Conservation (phyloP, 768 basidiomycete species). For the Boletellus ananas region DNA sequence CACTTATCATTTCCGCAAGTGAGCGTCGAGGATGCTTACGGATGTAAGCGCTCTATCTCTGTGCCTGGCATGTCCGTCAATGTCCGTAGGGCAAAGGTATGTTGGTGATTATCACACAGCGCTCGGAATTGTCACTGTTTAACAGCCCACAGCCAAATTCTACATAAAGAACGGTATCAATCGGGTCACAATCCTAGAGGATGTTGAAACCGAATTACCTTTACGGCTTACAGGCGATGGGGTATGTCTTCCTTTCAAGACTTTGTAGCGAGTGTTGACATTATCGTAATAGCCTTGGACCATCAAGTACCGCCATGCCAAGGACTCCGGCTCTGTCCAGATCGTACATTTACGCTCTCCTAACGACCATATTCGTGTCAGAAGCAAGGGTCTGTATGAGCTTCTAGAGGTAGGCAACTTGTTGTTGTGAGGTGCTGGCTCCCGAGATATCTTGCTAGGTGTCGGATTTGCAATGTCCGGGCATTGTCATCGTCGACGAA, state of each 20-base stretch:
- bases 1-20: conserved; percentile 39
- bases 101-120: conserved; percentile 10
- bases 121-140: not conserved
- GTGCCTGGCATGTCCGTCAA: conserved; percentile 80
- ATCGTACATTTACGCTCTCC: conserved; percentile 48
- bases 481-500: conserved; percentile 57
- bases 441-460: conserved; percentile 46
- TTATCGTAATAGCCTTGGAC: conserved; percentile 70
- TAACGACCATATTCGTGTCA: conserved; percentile 73
- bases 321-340: conserved; percentile 39
- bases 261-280: conserved; percentile 1
- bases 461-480: conserved; percentile 81
- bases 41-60: conserved; percentile 73
- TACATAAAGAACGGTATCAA: conserved; percentile 63
- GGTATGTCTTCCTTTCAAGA: conserved; percentile 43
- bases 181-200: conserved; percentile 65
- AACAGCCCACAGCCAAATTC: conserved; percentile 82
- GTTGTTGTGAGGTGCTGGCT: not conserved
- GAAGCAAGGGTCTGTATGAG: conserved; percentile 72
- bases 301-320: conserved; percentile 63
- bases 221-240: conserved; percentile 88
- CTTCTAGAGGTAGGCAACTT: conserved; percentile 53
- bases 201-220: conserved; percentile 68
- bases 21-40: conserved; percentile 83
- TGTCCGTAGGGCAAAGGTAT: conserved; percentile 75